Conservation (phyloP, 352 stramenopile genomes). For the Stramenopiles sp. region DNA sequence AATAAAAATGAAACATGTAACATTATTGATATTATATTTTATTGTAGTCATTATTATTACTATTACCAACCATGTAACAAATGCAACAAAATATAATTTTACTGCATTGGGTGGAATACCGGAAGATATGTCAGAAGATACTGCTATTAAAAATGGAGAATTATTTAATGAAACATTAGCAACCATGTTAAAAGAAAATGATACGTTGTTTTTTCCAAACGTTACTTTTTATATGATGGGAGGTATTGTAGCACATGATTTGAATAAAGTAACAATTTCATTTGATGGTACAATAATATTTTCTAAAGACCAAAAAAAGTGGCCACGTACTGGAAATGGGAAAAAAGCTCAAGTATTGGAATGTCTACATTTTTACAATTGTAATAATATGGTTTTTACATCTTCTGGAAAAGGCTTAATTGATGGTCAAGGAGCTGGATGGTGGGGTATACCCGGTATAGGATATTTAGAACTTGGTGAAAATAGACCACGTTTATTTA, state of each 20-base stretch:
- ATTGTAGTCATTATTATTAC: no score
- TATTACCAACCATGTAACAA: no score
- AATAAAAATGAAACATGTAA: no score
- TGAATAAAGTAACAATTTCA: constrained; percentile 18
- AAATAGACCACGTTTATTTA: constrained; percentile 22
- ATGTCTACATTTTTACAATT: constrained; percentile 20
- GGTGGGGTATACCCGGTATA: constrained; percentile 28
- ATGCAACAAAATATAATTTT: no score
- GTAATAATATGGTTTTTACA: constrained; percentile 19
- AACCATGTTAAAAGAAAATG: neutral
- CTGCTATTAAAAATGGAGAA: neutral
- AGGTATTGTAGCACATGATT: constrained; percentile 14
- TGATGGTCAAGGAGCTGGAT: constrained; percentile 21
- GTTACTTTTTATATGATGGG: constrained; percentile 21
- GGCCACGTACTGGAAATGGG: constrained; percentile 17
- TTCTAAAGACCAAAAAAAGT: constrained; percentile 16
- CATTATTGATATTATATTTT: no score
- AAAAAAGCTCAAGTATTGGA: constrained; percentile 15
- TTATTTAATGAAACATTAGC: neutral
- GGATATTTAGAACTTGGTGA: constrained; percentile 24
- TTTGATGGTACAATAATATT: constrained; percentile 24
- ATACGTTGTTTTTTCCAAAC: constrained; percentile 20
- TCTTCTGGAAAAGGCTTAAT: constrained; percentile 17
- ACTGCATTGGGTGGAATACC: neutral
- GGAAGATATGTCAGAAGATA: neutral